Conservation (phyloP, 306 rosid species). For the Cicer cuneatum region DNA sequence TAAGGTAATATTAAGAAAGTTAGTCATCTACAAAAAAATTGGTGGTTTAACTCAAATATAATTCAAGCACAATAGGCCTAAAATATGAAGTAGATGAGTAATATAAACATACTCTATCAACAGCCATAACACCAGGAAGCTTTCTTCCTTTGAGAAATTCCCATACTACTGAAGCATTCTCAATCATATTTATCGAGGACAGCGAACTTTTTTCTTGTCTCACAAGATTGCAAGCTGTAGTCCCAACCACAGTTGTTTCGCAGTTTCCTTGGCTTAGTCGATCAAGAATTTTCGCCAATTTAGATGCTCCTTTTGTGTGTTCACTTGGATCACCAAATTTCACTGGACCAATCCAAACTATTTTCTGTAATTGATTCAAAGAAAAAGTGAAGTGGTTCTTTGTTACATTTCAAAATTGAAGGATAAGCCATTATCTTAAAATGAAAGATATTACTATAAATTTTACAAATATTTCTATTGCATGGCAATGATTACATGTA, state of each 20-base stretch:
- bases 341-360: conserved; percentile 86
- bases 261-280: conserved; percentile 58
- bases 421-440: neutral
- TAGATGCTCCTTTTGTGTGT: conserved; percentile 58
- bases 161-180: conserved; percentile 87
- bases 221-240: conserved; percentile 60
- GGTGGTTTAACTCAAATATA: conserved; percentile 19
- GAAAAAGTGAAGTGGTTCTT: conserved; percentile 31
- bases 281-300: conserved; percentile 68
- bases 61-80: conserved; percentile 22
- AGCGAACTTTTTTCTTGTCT: conserved; percentile 56
- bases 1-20: conserved; percentile 18
- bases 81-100: conserved; percentile 20
- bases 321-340: conserved; percentile 56
- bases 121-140: conserved; percentile 81
- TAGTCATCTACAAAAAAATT: conserved; percentile 11
- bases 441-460: no score
- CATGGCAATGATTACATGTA: neutral
- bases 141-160: conserved; percentile 88
- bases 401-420: conserved; percentile 19
- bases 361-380: conserved; percentile 59
- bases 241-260: conserved; percentile 74
- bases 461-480: neutral
- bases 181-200: conserved; percentile 55
- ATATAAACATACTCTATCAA: conserved; percentile 69